These are phyloP conservation scores for Colletotrichum echinochloae DNA, from an alignment of 2,329 filamentous ascomycete genomes.

Conservation along the genomic window DNA sequence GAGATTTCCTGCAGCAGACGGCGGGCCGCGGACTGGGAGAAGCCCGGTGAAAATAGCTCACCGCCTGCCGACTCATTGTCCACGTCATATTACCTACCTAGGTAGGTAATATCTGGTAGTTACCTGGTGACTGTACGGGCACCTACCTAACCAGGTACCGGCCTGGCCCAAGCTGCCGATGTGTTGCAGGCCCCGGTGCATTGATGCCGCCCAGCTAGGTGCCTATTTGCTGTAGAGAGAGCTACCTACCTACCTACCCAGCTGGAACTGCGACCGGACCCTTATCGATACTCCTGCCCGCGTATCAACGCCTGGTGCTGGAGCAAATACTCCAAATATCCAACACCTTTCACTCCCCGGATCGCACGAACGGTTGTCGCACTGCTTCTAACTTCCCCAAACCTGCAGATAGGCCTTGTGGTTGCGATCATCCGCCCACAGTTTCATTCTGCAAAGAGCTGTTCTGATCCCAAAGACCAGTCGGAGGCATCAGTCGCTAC, in stretches of 20 bases:
- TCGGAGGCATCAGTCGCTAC: background rate
- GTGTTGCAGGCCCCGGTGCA: too few relatives aligned
- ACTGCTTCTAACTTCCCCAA: background rate
- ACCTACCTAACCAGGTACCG: background rate
- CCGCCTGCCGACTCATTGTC: conserved; percentile 19
- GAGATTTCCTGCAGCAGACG: background rate
- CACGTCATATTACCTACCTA: conserved; percentile 8
- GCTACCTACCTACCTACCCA: too few relatives aligned
- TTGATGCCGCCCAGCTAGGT: background rate
- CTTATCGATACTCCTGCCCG: background rate
- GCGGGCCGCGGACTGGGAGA: conserved; percentile 9
- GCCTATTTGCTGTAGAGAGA: background rate
- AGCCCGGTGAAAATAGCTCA: background rate
- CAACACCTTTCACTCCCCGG: background rate
- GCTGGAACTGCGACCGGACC: background rate
- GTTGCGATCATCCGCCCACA: background rate
- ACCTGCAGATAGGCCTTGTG: background rate
- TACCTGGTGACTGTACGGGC: too few relatives aligned
- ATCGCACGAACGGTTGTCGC: too few relatives aligned
- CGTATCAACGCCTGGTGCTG: background rate
- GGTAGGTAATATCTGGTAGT: too few relatives aligned
- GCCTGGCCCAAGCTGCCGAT: too few relatives aligned
- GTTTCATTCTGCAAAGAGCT: background rate
- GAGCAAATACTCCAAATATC: background rate
- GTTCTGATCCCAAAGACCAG: background rate